A percentile compares a stretch with the other conserved stretches of the same genome.
Evolutionary conservation across 1,284 basidiomycete species (phyloP).

Genomic region (Fomitopsis schrenkii): DNA sequence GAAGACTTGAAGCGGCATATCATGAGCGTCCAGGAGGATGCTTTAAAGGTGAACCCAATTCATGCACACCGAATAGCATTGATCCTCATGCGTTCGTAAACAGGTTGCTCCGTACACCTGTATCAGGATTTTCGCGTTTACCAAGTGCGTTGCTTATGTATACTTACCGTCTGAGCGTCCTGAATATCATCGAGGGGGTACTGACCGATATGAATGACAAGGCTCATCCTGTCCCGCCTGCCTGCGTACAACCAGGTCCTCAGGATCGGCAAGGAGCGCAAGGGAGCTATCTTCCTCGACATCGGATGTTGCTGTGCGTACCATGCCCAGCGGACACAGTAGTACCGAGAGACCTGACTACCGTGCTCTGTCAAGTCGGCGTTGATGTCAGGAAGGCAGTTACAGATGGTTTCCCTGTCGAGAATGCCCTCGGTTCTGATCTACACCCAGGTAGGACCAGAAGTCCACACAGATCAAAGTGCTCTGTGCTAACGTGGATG

Average conservation of each 20-base stretch:
- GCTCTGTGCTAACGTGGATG: not conserved
- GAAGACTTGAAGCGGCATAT: conserved; percentile 38
- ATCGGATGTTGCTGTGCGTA: conserved; percentile 45
- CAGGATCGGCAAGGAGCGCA: conserved; percentile 31
- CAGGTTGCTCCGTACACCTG: conserved; percentile 8
- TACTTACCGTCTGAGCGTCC: too few relatives aligned
- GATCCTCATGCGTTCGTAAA: not conserved
- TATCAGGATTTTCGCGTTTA: conserved; percentile 6
- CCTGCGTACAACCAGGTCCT: conserved; percentile 40
- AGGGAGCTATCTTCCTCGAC: conserved; percentile 42
- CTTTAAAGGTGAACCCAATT: conserved; percentile 29
- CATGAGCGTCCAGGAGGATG: conserved; percentile 33
- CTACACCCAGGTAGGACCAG: conserved; percentile 24
- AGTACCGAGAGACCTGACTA: too few relatives aligned
- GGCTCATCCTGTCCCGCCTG: conserved; percentile 29
- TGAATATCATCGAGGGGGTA: too few relatives aligned
- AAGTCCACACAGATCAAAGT: not conserved
- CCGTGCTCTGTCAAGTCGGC: conserved; percentile 31
- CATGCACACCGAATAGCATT: too few relatives aligned
- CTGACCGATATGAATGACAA: conserved; percentile 1
- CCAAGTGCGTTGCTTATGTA: conserved; percentile 6
- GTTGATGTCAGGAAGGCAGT: conserved; percentile 39
- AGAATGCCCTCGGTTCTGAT: conserved; percentile 31
- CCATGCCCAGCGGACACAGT: too few relatives aligned
- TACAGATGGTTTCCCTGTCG: conserved; percentile 33